Evolutionary conservation across 2,329 filamentous ascomycete genomes (phyloP).

Genomic region (Botryosphaeria dothidea): DNA sequence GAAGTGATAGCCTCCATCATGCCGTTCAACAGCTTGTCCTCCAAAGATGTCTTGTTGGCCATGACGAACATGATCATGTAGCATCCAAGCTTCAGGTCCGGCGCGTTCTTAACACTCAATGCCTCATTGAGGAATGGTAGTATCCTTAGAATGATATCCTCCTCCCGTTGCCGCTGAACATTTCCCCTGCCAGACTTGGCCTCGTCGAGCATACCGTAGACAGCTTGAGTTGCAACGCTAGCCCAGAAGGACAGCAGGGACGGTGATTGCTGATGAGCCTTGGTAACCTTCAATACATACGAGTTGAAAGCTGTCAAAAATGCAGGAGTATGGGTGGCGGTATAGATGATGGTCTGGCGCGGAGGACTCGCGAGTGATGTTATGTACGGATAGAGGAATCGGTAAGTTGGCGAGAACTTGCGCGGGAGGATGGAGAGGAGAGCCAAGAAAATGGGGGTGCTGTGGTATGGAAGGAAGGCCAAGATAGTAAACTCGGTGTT

Average conservation of each 20-base stretch:
- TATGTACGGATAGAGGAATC: constrained; percentile 85
- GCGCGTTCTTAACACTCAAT: constrained; percentile 71
- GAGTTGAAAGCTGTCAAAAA: constrained; percentile 77
- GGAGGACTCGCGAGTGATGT: constrained; percentile 74
- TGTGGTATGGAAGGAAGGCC: constrained; percentile 91
- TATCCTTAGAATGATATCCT: constrained; percentile 70
- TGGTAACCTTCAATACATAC: constrained; percentile 75
- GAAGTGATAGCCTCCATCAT: constrained; percentile 86
- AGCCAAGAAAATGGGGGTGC: constrained; percentile 79
- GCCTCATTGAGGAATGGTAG: constrained; percentile 74
- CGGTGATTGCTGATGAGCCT: constrained; percentile 71
- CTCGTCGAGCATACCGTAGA: constrained; percentile 78
- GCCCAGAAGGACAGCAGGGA: constrained; percentile 88
- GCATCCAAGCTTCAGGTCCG: constrained; percentile 79
- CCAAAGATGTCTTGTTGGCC: constrained; percentile 76
- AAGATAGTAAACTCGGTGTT: constrained; percentile 78
- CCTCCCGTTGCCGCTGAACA: constrained; percentile 77
- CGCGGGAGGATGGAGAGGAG: constrained; percentile 82
- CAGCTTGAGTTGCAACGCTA: constrained; percentile 79
- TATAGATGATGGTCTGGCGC: constrained; percentile 78
- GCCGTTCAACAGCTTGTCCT: constrained; percentile 76
- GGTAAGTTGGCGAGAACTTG: constrained; percentile 73
- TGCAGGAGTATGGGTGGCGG: constrained; percentile 73
- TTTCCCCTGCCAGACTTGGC: constrained; percentile 73
- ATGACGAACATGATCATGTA: constrained; percentile 91